These are phyloP conservation scores for Stephanocyclus meneghinianus DNA, from an alignment of 352 stramenopile genomes.

Conservation along the genomic window DNA sequence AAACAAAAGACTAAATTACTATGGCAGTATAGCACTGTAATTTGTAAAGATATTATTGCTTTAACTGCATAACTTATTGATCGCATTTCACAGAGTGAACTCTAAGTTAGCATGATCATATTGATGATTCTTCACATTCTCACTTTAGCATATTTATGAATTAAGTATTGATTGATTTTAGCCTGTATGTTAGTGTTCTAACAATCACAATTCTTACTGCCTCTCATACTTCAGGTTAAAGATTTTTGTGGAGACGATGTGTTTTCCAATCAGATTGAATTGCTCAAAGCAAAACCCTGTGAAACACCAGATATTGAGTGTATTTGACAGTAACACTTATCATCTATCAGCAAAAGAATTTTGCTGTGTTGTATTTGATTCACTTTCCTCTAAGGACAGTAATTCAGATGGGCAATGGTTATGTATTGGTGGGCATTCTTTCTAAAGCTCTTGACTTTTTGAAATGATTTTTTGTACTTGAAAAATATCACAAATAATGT, in stretches of 20 bases:
- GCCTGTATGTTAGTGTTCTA: too few species aligned
- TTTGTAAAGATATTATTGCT: background rate
- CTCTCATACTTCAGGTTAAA: background rate
- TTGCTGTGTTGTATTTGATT: conserved; percentile 6
- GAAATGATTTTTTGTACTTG: too few species aligned
- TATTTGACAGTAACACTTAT: conserved; percentile 1
- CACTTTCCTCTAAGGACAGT: background rate
- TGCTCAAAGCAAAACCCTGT: background rate
- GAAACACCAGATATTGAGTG: background rate
- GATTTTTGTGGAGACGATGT: background rate
- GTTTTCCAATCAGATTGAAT: background rate
- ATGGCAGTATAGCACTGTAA: background rate
- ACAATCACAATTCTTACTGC: background rate
- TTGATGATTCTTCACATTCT: too few species aligned
- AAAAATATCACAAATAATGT: too few species aligned
- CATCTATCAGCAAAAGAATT: background rate
- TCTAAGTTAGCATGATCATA: too few species aligned
- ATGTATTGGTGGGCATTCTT: background rate
- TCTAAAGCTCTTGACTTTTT: background rate
- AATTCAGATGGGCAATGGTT: too few species aligned
- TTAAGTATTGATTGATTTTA: too few species aligned
- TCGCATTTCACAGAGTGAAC: too few species aligned
- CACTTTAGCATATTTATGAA: too few species aligned
- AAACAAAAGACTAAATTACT: background rate
- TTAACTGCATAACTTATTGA: background rate